Conservation (phyloP, 2,329 filamentous ascomycete species). For the Penicillium brasilianum region DNA sequence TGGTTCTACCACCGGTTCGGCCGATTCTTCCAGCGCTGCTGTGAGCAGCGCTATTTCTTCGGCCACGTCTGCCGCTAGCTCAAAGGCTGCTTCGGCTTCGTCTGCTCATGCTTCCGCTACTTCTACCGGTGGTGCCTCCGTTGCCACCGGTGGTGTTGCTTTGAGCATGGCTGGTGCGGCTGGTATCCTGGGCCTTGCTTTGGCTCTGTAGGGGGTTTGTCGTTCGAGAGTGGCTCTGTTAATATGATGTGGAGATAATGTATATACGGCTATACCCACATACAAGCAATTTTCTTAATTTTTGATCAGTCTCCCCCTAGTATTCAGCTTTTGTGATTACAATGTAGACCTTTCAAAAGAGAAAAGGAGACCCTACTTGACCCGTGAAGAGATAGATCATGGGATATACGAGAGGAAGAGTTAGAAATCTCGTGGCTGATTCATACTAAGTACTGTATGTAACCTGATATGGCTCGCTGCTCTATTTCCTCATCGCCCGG, state of each 20-base stretch:
- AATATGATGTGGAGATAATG: neutral
- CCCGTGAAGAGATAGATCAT: too few species aligned
- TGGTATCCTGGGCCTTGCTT: slow-evolving; percentile 32
- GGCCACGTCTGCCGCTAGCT: neutral
- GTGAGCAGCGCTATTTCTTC: slow-evolving; percentile 4
- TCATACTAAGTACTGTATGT: too few species aligned
- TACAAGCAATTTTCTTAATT: neutral
- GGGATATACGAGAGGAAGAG: too few species aligned
- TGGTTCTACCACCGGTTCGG: neutral
- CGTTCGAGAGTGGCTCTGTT: neutral
- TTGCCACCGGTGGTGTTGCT: slow-evolving; percentile 30
- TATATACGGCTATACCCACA: slow-evolving; percentile 2
- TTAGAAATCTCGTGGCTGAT: too few species aligned
- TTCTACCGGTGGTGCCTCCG: slow-evolving; percentile 32
- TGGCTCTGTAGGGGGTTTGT: slow-evolving; percentile 30
- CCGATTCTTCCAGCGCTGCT: neutral
- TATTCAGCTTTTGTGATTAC: neutral
- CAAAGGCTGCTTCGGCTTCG: slow-evolving; percentile 10
- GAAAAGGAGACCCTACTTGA: too few species aligned
- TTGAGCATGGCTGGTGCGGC: slow-evolving; percentile 32
- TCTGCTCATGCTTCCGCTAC: slow-evolving; percentile 15
- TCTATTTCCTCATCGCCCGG: neutral
- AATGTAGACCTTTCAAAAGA: too few species aligned
- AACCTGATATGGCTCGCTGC: too few species aligned
- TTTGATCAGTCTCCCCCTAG: neutral